Evolutionary conservation across 2,329 filamentous ascomycete genomes (phyloP).

Genomic region (Sclerotinia minor): DNA sequence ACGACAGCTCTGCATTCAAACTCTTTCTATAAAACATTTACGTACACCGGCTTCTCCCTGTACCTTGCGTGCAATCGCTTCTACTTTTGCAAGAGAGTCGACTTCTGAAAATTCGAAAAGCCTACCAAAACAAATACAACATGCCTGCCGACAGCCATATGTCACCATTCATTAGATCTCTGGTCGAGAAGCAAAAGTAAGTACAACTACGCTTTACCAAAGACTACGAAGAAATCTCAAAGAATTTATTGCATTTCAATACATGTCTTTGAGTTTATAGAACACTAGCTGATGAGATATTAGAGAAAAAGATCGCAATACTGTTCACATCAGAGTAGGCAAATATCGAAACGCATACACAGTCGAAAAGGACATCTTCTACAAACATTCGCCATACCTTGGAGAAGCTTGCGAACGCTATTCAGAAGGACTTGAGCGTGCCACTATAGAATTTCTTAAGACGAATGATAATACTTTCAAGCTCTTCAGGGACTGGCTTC

Average conservation of each 20-base stretch:
- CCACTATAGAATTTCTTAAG: background rate
- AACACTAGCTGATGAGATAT: background rate
- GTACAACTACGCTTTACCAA: background rate
- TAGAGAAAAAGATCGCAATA: background rate
- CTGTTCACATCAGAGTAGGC: background rate
- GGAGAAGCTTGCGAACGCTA: background rate
- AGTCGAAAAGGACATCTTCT: background rate
- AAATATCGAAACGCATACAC: background rate
- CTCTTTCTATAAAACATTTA: background rate
- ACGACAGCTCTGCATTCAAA: background rate
- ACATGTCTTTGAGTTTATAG: background rate
- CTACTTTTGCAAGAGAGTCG: background rate
- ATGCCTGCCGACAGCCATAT: background rate
- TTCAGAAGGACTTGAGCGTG: background rate
- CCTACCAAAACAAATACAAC: background rate
- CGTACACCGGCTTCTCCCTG: background rate
- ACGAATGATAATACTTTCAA: background rate
- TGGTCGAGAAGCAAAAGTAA: background rate
- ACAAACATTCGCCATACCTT: background rate
- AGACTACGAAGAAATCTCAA: accelerated
- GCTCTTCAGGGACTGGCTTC: background rate
- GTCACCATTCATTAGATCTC: background rate
- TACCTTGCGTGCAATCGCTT: background rate
- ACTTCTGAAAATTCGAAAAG: too few relatives aligned
- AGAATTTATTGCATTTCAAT: background rate